These are phyloP conservation scores for Conidiobolus incongruus DNA, from an alignment of 371 early-diverging fungal species.

Conservation along the genomic window DNA sequence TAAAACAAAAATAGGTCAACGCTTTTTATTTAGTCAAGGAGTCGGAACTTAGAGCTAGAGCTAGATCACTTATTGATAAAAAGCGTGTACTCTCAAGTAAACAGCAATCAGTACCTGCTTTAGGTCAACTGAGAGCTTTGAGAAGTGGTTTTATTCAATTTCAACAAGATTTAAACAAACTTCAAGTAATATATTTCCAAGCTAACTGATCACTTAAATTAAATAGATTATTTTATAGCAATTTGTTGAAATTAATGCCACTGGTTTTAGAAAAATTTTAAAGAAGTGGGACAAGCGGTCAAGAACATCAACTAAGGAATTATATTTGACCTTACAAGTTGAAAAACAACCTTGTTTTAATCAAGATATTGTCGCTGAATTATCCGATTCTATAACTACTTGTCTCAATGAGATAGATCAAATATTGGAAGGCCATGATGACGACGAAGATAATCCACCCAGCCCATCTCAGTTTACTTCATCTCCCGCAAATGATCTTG, in stretches of 20 bases:
- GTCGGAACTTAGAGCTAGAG: constrained; percentile 47
- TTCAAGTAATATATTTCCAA: constrained; percentile 36
- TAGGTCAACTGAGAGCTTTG: constrained; percentile 34
- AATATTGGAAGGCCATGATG: constrained; percentile 18
- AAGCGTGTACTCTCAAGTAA: constrained; percentile 44
- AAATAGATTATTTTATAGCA: constrained; percentile 19
- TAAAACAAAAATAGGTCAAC: constrained; percentile 29
- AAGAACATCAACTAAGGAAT: constrained; percentile 81
- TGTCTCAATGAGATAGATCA: constrained; percentile 33
- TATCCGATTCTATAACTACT: constrained; percentile 57
- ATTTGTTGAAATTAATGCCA: constrained; percentile 87
- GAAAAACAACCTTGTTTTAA: constrained; percentile 93
- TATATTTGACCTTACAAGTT: constrained; percentile 81
- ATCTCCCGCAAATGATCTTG: constrained; percentile 21
- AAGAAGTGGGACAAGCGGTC: constrained; percentile 97
- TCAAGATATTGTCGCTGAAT: constrained; percentile 62
- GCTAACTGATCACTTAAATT: not conserved
- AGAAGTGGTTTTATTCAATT: constrained; percentile 75
- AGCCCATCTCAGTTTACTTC: too few relatives aligned
- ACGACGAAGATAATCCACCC: too few relatives aligned
- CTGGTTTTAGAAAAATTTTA: constrained; percentile 88
- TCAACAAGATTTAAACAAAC: constrained; percentile 77
- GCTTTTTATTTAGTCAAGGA: constrained; percentile 61
- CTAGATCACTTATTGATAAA: constrained; percentile 50
- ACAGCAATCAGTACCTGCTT: constrained; percentile 20